Evolutionary conservation across 2,329 filamentous ascomycete genomes (phyloP).

Genomic region (Sordariomycetes sp.): DNA sequence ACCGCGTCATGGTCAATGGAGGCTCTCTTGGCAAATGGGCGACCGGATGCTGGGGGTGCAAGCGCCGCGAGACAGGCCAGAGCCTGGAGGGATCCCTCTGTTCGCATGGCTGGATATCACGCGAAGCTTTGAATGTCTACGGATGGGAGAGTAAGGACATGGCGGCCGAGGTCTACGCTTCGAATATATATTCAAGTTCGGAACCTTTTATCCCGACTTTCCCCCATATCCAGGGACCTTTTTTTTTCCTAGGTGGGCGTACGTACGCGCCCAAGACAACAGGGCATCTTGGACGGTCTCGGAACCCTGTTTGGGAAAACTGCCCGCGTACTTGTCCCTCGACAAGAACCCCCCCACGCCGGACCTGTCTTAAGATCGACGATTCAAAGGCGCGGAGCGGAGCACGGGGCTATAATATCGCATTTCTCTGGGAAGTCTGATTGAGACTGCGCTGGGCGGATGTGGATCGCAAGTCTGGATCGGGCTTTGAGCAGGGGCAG

Average conservation of each 20-base stretch:
- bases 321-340: not conserved
- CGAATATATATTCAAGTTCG: not conserved
- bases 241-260: not conserved
- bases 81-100: not conserved
- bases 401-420: not conserved
- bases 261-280: not conserved
- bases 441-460: not conserved
- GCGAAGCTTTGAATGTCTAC: not conserved
- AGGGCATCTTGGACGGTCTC: not conserved
- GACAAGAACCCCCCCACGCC: not conserved
- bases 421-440: not conserved
- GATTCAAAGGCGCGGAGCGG: too few relatives aligned
- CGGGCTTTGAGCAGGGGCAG: not conserved
- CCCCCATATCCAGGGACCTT: not conserved
- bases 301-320: not conserved
- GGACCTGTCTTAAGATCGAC: not conserved
- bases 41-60: not conserved
- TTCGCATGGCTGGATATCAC: not conserved
- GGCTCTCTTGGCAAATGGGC: conserved; percentile 7
- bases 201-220: not conserved
- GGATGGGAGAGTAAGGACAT: not conserved
- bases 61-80: conserved; percentile 1
- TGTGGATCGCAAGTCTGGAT: not conserved
- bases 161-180: not conserved
- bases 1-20: conserved; percentile 16